Evolutionary conservation across 2,329 filamentous ascomycete genomes (phyloP), one percentile per base, ranked within the genome.

Genomic region (Periconia sp.): DNA sequence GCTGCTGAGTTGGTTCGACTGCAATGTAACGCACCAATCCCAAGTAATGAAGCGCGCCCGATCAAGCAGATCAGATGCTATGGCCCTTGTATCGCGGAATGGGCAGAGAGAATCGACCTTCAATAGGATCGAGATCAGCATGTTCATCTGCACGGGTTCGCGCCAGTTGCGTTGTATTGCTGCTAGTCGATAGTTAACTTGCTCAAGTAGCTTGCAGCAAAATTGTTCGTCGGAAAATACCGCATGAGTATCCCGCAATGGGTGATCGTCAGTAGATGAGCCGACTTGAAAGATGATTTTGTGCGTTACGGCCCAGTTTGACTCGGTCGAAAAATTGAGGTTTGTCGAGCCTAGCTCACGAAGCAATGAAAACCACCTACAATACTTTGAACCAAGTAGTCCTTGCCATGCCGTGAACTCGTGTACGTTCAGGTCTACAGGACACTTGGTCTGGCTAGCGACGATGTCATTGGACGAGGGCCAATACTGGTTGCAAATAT

Each of bases 261-360:
- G 37, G 35, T 4, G 34, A 0, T 25, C 23, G 0, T 36, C 29
- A 2, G 30, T 69, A 56, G 15, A 59, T 53, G 83, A 82, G 0
- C 86, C 86, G 1, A 73, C 75, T 49, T 88, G 79, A 0, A 78
- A 48, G 0, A 76, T 69, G 1, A 88, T 65, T 7, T 80, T 78
- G 1, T 69, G 66, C 1, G 88, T 57, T 0, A 86, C 51, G 0
- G 68, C 45, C 21, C 73, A 72, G 0, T 79, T 80, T 0, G 76
- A 71, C 21, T 80, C 73, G 0, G 74, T 76, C 21, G 79, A 81
- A 47, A 88, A 81, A 48, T 87, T 86, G 3, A 89, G 37, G 45
- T 34, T 81, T 65, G 78, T 74, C 0, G 77, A 74, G 0, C 72
- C 79, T 3, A 84, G 55, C 47, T 83, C 79, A 0, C 73, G 46